Conservation (phyloP, 306 rosid species). For the Prunus salicina region DNA sequence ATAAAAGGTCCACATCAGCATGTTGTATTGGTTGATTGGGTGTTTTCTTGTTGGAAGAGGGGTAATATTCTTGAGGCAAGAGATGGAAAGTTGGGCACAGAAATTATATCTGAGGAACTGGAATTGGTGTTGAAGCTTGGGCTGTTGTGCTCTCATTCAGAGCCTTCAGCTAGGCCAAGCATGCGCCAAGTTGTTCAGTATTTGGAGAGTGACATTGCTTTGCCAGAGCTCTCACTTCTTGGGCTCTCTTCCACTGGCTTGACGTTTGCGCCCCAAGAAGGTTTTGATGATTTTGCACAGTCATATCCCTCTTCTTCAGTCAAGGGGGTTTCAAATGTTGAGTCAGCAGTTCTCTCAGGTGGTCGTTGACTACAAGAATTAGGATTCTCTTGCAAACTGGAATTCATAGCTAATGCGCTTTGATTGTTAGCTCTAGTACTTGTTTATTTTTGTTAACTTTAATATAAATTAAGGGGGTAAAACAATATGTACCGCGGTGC, state of each 20-base stretch:
- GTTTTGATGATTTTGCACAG: slow-evolving; percentile 35
- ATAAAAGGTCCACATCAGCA: neutral
- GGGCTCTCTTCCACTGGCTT: slow-evolving; percentile 32
- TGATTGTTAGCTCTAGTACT: too few species aligned
- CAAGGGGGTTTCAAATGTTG: slow-evolving; percentile 29
- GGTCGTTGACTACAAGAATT: slow-evolving; percentile 32
- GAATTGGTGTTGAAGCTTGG: neutral
- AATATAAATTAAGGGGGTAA: too few species aligned
- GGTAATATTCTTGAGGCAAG: neutral
- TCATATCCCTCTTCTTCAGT: slow-evolving; percentile 36
- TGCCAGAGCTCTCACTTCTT: slow-evolving; percentile 26
- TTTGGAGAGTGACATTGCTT: slow-evolving; percentile 25
- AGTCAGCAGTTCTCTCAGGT: slow-evolving; percentile 40
- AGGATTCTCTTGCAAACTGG: too few species aligned
- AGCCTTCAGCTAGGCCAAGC: neutral
- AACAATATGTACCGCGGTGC: too few species aligned
- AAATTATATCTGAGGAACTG: neutral
- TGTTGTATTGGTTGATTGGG: neutral
- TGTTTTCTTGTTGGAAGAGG: neutral
- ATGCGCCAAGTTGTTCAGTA: neutral
- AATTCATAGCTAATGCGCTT: too few species aligned
- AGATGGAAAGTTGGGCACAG: neutral
- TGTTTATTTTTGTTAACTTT: too few species aligned
- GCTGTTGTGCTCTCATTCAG: neutral
- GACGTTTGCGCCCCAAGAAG: slow-evolving; percentile 17